Percentiles rank a stretch among this genome's conserved stretches.
Conservation (phyloP, 2,329 filamentous ascomycete species). For the Lachnellula arida region DNA sequence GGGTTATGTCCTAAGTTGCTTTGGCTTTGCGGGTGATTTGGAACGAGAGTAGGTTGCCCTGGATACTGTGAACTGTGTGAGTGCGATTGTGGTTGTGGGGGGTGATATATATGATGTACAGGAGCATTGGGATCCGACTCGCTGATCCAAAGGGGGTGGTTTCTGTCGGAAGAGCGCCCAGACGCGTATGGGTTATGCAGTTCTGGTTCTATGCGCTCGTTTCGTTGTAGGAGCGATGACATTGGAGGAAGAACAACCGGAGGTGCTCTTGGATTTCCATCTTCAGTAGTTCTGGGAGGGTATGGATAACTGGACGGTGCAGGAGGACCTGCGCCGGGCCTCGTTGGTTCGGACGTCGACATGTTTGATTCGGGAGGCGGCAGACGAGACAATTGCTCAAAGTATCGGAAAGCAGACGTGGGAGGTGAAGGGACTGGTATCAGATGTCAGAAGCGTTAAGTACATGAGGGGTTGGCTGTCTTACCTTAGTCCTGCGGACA, state of each 20-base stretch:
- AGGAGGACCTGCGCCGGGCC: neutral
- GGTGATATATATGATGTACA: constrained; percentile 13
- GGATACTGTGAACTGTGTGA: constrained; percentile 7
- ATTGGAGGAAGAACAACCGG: constrained; percentile 18
- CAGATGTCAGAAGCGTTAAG: neutral
- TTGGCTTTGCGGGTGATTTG: neutral
- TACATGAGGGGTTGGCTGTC: neutral
- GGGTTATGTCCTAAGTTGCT: neutral
- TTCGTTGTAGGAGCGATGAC: constrained; percentile 19
- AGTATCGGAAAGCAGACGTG: neutral
- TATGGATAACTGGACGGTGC: neutral
- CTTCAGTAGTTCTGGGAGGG: constrained; percentile 2
- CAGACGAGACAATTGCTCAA: neutral
- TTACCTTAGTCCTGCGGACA: neutral
- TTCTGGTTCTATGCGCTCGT: constrained; percentile 6
- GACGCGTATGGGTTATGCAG: constrained; percentile 5
- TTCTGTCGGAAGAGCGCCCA: constrained; percentile 11
- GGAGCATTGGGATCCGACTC: constrained; percentile 12
- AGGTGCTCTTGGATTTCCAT: constrained; percentile 1
- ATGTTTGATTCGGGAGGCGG: neutral
- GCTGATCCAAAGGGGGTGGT: constrained; percentile 13
- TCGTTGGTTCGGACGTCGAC: neutral
- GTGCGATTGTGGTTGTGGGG: constrained; percentile 6
- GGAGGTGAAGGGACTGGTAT: neutral
- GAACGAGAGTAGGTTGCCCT: constrained; percentile 5